These are phyloP conservation scores for Sphaerostilbella broomeana DNA, from an alignment of 2,329 filamentous ascomycete genomes.

Conservation along the genomic window DNA sequence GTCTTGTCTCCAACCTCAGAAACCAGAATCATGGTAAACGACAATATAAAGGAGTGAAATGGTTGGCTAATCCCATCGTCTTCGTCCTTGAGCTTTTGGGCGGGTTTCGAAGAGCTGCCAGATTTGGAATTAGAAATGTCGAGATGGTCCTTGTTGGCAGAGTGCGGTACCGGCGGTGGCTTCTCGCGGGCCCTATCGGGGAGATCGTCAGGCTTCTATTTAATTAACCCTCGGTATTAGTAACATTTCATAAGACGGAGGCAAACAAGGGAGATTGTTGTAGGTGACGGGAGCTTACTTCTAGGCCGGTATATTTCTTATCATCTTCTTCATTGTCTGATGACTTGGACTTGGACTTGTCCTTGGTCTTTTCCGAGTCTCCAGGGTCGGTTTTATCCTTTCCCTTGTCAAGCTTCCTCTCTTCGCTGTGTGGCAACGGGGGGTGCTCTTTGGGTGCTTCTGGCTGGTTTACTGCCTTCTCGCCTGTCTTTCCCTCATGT, in stretches of 20 bases:
- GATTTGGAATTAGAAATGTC: slow-evolving; percentile 34
- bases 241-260: background rate
- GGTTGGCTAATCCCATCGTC: slow-evolving; percentile 66
- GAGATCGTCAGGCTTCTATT: slow-evolving; percentile 72
- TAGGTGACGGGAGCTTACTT: slow-evolving; percentile 20
- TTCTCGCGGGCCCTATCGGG: slow-evolving; percentile 72
- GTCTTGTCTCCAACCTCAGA: slow-evolving; percentile 98
- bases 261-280: background rate
- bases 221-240: slow-evolving; percentile 17
- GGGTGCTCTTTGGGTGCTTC: slow-evolving; percentile 80
- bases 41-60: slow-evolving; percentile 82
- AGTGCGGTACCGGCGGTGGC: slow-evolving; percentile 61
- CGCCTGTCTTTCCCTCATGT: slow-evolving; percentile 58
- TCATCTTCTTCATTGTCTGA: slow-evolving; percentile 35
- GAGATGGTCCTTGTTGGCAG: slow-evolving; percentile 58
- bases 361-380: slow-evolving; percentile 28
- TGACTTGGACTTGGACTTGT: slow-evolving; percentile 30
- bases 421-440: slow-evolving; percentile 73
- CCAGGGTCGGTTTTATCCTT: slow-evolving; percentile 28
- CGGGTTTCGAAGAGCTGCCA: background rate
- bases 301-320: slow-evolving; percentile 32
- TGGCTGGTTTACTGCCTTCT: slow-evolving; percentile 66
- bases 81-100: slow-evolving; percentile 27
- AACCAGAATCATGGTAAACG: slow-evolving; percentile 94
- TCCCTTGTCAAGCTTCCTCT: slow-evolving; percentile 55